Conservation (phyloP, 2,329 filamentous ascomycete species). For the Xylaria sp. region DNA sequence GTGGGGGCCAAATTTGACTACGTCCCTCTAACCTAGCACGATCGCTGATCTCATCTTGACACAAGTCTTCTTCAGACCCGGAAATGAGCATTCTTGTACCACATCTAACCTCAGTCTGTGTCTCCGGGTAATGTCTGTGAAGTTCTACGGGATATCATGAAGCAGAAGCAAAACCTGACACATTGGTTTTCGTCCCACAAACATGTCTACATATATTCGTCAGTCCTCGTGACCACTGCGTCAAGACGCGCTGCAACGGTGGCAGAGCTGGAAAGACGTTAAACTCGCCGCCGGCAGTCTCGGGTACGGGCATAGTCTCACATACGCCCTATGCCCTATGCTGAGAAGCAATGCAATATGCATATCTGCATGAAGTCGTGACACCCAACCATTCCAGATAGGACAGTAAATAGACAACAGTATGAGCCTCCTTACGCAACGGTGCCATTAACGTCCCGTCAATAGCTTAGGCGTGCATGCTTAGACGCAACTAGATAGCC, state of each 20-base stretch:
- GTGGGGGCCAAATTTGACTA: not conserved
- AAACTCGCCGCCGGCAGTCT: not conserved
- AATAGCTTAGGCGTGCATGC: not conserved
- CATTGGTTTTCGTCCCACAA: not conserved
- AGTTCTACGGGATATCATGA: not conserved
- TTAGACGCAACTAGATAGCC: not conserved
- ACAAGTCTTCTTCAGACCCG: not conserved
- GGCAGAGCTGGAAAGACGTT: not conserved
- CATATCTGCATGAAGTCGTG: conserved; percentile 1
- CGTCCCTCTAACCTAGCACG: not conserved
- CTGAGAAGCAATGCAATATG: not conserved
- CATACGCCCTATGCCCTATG: not conserved
- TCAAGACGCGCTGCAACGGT: not conserved
- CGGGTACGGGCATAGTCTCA: conserved; percentile 7
- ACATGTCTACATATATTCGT: not conserved
- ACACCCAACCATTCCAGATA: not conserved
- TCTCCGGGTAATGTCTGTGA: no score
- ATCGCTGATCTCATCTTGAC: not conserved
- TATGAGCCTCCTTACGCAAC: not conserved
- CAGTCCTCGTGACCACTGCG: not conserved
- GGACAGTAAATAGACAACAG: not conserved
- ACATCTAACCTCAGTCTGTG: no score
- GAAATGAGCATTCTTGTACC: no score
- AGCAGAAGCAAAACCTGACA: not conserved
- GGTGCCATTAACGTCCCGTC: not conserved